Conservation (phyloP, 768 basidiomycete genomes). For the Glaciozyma antarctica region DNA sequence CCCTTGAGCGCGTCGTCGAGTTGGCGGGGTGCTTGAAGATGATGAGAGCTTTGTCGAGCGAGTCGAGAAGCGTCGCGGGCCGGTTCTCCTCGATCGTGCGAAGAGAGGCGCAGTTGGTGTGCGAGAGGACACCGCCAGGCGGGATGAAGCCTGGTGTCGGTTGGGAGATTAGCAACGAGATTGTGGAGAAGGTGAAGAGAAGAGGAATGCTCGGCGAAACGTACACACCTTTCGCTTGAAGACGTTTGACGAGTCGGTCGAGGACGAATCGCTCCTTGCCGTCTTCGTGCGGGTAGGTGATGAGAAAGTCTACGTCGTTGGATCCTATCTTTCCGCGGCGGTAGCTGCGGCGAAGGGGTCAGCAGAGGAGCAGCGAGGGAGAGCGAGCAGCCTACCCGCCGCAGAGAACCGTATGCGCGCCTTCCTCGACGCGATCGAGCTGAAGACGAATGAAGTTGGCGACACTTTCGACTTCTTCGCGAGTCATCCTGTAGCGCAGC, state of each 20-base stretch:
- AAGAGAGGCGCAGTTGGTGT: constrained; percentile 13
- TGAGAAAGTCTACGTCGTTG: constrained; percentile 22
- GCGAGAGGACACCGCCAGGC: constrained; percentile 10
- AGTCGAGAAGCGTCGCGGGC: constrained; percentile 21
- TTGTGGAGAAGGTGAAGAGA: too few relatives aligned
- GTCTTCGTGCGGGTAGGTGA: constrained; percentile 19
- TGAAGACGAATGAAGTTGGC: constrained; percentile 8
- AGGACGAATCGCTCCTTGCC: constrained; percentile 22
- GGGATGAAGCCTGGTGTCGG: constrained; percentile 17
- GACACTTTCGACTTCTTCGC: constrained; percentile 15
- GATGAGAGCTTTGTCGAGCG: constrained; percentile 29
- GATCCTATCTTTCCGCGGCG: constrained; percentile 7
- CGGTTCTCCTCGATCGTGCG: constrained; percentile 21
- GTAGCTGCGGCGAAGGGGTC: constrained; percentile 1
- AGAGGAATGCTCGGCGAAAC: neutral
- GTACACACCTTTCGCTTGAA: constrained; percentile 20
- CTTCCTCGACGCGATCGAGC: constrained; percentile 4
- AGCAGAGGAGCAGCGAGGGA: neutral
- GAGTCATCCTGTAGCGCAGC: neutral
- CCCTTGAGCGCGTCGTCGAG: constrained; percentile 3
- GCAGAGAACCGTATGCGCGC: constrained; percentile 9
- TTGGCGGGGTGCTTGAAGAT: constrained; percentile 26
- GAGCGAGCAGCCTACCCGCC: constrained; percentile 12
- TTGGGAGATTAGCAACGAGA: neutral
- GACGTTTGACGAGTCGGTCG: constrained; percentile 7